Percentiles rank a stretch among this genome's conserved stretches.
These are phyloP conservation scores for Kwoniella botswanensis DNA, from an alignment of 768 basidiomycete species.

Conservation along the genomic window DNA sequence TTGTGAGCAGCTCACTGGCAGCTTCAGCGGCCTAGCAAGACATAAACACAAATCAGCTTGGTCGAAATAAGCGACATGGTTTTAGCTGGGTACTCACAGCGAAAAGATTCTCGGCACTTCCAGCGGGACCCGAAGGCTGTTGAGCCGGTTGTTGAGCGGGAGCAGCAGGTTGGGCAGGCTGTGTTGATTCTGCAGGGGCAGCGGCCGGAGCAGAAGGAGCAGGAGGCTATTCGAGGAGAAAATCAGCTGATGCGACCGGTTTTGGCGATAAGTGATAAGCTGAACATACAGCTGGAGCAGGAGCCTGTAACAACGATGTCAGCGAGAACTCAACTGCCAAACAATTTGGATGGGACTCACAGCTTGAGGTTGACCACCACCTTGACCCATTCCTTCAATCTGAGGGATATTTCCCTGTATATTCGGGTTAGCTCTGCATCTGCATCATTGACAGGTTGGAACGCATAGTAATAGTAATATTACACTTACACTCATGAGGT, in stretches of 20 bases:
- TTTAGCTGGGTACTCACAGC: constrained; percentile 63
- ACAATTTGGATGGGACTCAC: constrained; percentile 11
- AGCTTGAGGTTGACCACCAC: constrained; percentile 22
- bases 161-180: constrained; percentile 41
- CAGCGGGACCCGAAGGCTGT: constrained; percentile 28
- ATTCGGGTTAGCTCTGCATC: not conserved
- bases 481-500: constrained; percentile 80
- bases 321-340: not conserved
- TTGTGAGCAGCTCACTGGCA: constrained; percentile 47
- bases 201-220: constrained; percentile 59
- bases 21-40: constrained; percentile 52
- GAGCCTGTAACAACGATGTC: constrained; percentile 38
- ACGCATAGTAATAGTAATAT: not conserved
- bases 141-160: constrained; percentile 39
- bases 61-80: not conserved
- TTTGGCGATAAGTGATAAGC: constrained; percentile 60
- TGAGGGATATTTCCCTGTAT: constrained; percentile 46
- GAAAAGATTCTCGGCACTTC: constrained; percentile 79
- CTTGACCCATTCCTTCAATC: constrained; percentile 26
- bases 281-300: constrained; percentile 15
- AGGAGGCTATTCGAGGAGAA: constrained; percentile 58
- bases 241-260: too few species aligned
- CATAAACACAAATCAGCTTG: not conserved
- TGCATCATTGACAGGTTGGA: not conserved
- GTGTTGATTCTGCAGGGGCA: constrained; percentile 55